Conservation (phyloP, 805 yeast genomes). For the Ogataea chonburiensis region DNA sequence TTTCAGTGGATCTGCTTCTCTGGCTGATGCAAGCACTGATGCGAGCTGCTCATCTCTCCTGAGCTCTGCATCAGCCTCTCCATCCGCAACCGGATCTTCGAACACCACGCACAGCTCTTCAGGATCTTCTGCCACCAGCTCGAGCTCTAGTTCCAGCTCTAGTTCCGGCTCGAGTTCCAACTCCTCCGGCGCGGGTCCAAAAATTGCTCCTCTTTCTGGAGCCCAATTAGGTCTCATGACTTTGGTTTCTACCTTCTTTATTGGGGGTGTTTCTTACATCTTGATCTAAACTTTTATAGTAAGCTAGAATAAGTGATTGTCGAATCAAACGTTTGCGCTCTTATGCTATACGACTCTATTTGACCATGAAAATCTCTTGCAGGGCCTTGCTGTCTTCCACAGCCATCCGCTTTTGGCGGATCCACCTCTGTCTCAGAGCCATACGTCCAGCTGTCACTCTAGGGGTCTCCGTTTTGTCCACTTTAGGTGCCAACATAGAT, state of each 20-base stretch:
- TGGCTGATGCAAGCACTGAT: conserved; percentile 39
- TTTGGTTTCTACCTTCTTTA: conserved; percentile 37
- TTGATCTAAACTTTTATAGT: conserved; percentile 20
- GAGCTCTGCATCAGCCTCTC: conserved; percentile 41
- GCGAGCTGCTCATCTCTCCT: conserved; percentile 50
- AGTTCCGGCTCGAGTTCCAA: conserved; percentile 9
- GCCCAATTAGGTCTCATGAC: conserved; percentile 35
- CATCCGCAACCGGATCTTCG: conserved; percentile 35
- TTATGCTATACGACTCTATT: conserved; percentile 18
- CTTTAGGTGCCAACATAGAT: conserved; percentile 42
- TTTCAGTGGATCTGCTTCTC: conserved; percentile 68
- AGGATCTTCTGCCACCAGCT: conserved; percentile 21
- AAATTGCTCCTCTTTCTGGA: conserved; percentile 15
- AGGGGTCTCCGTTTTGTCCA: conserved; percentile 16
- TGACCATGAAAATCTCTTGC: conserved; percentile 89
- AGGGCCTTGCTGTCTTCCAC: conserved; percentile 85
- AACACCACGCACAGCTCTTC: conserved; percentile 14
- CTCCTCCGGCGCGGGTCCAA: conserved; percentile 15
- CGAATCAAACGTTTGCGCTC: conserved; percentile 7
- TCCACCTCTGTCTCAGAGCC: conserved; percentile 83
- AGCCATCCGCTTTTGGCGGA: conserved; percentile 87
- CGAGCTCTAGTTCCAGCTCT: conserved; percentile 15
- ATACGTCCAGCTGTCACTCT: conserved; percentile 50
- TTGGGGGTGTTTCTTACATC: conserved; percentile 45
- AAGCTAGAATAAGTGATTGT: conserved; percentile 4